Evolutionary conservation across 2,329 filamentous ascomycete species (phyloP).

Genomic region (Hypoxylon sp.): DNA sequence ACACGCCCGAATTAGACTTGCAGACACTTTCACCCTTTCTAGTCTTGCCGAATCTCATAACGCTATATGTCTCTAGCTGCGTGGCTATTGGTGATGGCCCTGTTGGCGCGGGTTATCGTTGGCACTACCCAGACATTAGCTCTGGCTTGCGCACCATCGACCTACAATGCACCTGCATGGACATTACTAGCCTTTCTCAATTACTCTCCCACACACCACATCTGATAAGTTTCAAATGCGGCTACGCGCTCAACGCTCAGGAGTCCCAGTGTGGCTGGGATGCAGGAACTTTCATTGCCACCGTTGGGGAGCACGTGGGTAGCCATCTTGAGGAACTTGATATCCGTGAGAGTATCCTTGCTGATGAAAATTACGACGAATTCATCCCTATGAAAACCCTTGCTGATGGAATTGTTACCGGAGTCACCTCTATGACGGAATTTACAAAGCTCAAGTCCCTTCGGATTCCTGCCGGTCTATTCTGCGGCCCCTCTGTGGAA

Average conservation of each 20-base stretch:
- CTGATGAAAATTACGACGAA: no score
- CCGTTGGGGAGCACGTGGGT: slow-evolving; percentile 37
- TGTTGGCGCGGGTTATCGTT: slow-evolving; percentile 20
- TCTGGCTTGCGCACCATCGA: slow-evolving; percentile 32
- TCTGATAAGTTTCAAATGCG: slow-evolving; percentile 30
- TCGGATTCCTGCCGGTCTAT: slow-evolving; percentile 10
- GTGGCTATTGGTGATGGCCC: background rate
- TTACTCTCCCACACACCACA: slow-evolving; percentile 38
- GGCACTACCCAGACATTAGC: slow-evolving; percentile 25
- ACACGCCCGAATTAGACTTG: background rate
- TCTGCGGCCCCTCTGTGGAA: slow-evolving; percentile 29
- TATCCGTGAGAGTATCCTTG: no score
- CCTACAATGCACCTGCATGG: slow-evolving; percentile 27
- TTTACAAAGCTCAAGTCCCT: slow-evolving; percentile 17
- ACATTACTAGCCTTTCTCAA: slow-evolving; percentile 20
- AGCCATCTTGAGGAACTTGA: slow-evolving; percentile 35
- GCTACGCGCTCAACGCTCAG: slow-evolving; percentile 23
- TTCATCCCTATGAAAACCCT: no score
- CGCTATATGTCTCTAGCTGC: background rate
- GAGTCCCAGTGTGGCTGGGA: slow-evolving; percentile 31
- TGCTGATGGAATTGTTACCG: background rate
- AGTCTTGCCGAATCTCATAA: slow-evolving; percentile 8
- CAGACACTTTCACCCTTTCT: slow-evolving; percentile 24
- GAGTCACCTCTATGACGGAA: slow-evolving; percentile 12
- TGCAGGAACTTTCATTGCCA: slow-evolving; percentile 36